Base-by-base conservation (phyloP, 495 filamentous ascomycete genomes). In the Penicillium cinerascens region DNA sequence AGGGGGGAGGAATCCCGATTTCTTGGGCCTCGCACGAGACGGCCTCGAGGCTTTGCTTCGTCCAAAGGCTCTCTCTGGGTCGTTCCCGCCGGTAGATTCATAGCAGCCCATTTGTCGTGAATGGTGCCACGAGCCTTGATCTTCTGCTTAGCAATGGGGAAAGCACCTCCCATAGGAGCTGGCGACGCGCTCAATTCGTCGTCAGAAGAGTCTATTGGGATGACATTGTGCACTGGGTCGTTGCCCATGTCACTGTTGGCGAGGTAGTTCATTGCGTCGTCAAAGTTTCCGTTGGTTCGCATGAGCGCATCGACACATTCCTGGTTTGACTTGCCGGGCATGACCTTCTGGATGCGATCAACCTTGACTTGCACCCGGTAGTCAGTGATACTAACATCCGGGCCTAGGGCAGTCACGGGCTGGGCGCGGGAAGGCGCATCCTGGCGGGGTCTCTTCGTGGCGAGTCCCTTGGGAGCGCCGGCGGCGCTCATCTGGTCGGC, bases 71-170 rank as follows among this genome's bases (percentile, higher is more conserved):
- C 45, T 4, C 29, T 51, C 35, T 50, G 22, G 16, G 37, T 39
- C 16, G 56, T 44, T 6, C 46, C 44, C 18, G 65, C 61, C 36
- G 57, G 60, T 13, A 62, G 17, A 11, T 78, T 77, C 25, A 73
- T 76, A 0, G 75, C 71, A 5, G 77, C 71, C 72, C 81, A 88
- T 57, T 83, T 84, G 44, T 86, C 77, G 40, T 80, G 77, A 49
- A 89, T 85, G 2, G 77, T 77, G 4, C 70, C 70, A 10, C 80
- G 78, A 20, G 76, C 75, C 58, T 84, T 85, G 56, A 87, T 75
- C 42, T 83, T 71, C 54, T 81, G 77, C 55, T 85, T 82, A n/a
- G 76, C 78, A 9, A 55, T 55, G 2, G 55, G 60, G 3, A 42
- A 44, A 8, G 49, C 22, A 8, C 37, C 29, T 33, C 29, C 18